Evolutionary conservation across 352 stramenopile species (phyloP), one percentile per base, ranked within the genome.

Genomic region (Blastocystis sp.): DNA sequence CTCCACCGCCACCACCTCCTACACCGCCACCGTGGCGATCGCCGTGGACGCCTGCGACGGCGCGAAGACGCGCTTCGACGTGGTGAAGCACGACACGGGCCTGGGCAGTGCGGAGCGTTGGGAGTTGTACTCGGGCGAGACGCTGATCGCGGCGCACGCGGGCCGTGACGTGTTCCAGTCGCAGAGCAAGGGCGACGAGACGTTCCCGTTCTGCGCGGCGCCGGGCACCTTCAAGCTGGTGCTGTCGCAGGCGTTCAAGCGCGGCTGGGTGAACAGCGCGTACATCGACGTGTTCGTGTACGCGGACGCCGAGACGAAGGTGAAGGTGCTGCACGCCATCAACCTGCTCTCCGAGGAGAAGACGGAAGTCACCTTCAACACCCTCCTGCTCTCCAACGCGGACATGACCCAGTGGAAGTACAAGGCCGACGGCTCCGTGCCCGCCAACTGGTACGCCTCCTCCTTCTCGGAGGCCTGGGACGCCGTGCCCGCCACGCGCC

Each of bases 391-490:
- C 41, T 74, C 65, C 1, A 41, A 71, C 40, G 34, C 19, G 7
- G 77, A 77, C 34, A 14, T 60, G 7, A 77, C 77, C 0, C 48
- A 61, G 48, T 87, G 77, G 77, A 79, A 34, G 1, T 87, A 87
- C 62, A 62, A 65, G 34, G 65, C 62, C n/a, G 65, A 74, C 52
- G 77, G 77, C 11, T 64, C 77, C 9, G 69, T 77, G 60, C 77
- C 77, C 11, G 43, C 71, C 10, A 59, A 59, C 38, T 87, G 77
- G 77, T 40, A 41, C 40, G 38, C 77, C 21, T 7, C 59, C 45
- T 19, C 61, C 28, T 87, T 87, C 77, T 40, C 77, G 11, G 77
- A 23, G 19, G 28, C 74, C 0, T 81, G 71, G 71, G 19, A 23
- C 59, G 28, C 23, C 52, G 71, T 81, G 23, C 71, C 71, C n/a